phyloP scores from a whole-genome alignment of 2,329 filamentous ascomycete species.

The Cladophialophora bantiana region DNA sequence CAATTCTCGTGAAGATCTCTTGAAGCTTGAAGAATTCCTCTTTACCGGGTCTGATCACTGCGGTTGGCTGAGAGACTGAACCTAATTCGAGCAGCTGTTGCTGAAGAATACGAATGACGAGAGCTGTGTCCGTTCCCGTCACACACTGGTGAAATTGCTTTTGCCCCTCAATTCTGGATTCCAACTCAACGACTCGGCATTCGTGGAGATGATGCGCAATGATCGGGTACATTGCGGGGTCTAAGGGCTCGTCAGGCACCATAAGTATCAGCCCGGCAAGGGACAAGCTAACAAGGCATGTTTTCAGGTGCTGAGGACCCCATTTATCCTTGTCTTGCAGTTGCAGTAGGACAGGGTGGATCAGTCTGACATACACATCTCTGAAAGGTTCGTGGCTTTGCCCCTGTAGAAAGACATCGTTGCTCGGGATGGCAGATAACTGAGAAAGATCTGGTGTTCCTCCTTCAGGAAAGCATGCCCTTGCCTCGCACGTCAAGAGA shows the following conservation, averaged over 20 bases:
- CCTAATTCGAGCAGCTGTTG: constrained; percentile 70
- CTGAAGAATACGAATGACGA: constrained; percentile 70
- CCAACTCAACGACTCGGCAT: constrained; percentile 63
- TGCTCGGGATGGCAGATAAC: constrained; percentile 13
- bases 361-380: constrained; percentile 21
- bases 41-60: constrained; percentile 73
- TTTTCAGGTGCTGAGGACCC: constrained; percentile 48
- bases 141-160: constrained; percentile 70
- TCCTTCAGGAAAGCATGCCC: constrained; percentile 12
- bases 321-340: constrained; percentile 1
- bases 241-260: constrained; percentile 84
- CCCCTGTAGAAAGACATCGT: constrained; percentile 18
- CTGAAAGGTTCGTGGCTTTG: constrained; percentile 13
- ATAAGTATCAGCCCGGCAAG: constrained; percentile 78
- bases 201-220: constrained; percentile 69
- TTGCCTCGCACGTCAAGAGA: constrained; percentile 25
- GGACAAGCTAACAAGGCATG: constrained; percentile 79
- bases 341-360: constrained; percentile 22
- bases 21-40: constrained; percentile 77
- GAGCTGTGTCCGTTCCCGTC: constrained; percentile 71
- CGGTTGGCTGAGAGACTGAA: constrained; percentile 67
- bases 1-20: constrained; percentile 73
- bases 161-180: constrained; percentile 66
- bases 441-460: constrained; percentile 5
- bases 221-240: constrained; percentile 70